Conservation (phyloP, 2,329 filamentous ascomycete genomes). For the Fusarium siculi region DNA sequence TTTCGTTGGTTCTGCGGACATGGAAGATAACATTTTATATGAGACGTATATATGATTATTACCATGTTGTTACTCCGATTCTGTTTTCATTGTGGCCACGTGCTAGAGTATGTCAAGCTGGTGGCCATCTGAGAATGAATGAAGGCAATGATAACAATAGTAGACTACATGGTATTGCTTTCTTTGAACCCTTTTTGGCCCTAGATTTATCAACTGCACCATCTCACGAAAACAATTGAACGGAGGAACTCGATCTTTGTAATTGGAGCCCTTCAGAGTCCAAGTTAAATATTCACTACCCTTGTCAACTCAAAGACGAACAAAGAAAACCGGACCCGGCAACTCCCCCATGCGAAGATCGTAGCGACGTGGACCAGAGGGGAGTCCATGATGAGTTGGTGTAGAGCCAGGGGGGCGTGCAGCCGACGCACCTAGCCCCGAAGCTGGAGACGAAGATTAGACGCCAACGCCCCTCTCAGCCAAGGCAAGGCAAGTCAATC, state of each 20-base stretch:
- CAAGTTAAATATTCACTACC: constrained; percentile 12
- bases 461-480: constrained; percentile 36
- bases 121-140: background rate
- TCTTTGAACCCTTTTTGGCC: background rate
- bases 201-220: background rate
- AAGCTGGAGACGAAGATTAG: constrained; percentile 28
- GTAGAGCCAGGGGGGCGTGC: constrained; percentile 29
- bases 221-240: background rate
- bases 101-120: background rate
- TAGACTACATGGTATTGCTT: background rate
- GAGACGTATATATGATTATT: background rate
- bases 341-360: constrained; percentile 45
- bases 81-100: constrained; percentile 1
- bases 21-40: background rate
- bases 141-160: background rate
- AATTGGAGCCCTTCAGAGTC: constrained; percentile 1
- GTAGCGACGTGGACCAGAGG: constrained; percentile 37
- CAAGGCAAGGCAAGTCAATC: constrained; percentile 22
- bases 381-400: constrained; percentile 33
- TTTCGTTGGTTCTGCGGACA: background rate
- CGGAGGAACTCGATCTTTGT: background rate
- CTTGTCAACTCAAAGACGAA: constrained; percentile 19
- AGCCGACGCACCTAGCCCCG: constrained; percentile 20
- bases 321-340: constrained; percentile 41
- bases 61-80: background rate